Percentiles rank a stretch among this genome's conserved stretches.
Conservation (phyloP, 2,329 filamentous ascomycete genomes). For the Pseudocercospora fijiensis region DNA sequence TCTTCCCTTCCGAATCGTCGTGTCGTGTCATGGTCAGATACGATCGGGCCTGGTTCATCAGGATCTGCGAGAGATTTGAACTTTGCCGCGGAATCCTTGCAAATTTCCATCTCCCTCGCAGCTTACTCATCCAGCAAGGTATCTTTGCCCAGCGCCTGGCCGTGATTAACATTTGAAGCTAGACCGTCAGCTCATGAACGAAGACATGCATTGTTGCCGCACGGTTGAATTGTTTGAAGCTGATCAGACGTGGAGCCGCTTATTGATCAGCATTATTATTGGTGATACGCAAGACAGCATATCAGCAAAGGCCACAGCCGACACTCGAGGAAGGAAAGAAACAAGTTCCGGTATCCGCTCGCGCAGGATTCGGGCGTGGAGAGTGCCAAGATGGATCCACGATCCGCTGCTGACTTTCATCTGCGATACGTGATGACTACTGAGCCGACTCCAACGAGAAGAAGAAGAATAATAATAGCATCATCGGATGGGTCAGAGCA, state of each 20-base stretch:
- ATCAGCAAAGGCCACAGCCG: too few species aligned
- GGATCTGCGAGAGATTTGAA: neutral
- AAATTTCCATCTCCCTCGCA: neutral
- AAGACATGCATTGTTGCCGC: neutral
- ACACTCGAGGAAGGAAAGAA: neutral
- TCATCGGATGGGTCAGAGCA: neutral
- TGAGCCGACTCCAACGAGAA: too few species aligned
- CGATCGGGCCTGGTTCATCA: too few species aligned
- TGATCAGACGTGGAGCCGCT: constrained; percentile 6
- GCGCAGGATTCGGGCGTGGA: neutral
- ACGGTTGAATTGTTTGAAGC: neutral
- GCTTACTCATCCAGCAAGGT: neutral
- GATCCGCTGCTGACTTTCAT: neutral
- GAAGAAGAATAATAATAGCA: neutral
- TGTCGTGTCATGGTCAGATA: too few species aligned
- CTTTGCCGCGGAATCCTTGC: neutral
- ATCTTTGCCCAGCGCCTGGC: neutral
- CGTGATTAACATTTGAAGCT: neutral
- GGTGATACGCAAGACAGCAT: neutral
- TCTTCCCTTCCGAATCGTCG: too few species aligned
- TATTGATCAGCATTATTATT: constrained; percentile 2
- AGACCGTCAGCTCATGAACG: neutral
- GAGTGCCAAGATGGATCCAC: neutral
- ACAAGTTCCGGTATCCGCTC: neutral
- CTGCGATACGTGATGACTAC: neutral